Conservation (phyloP, 1,284 basidiomycete genomes). For the Ustilago cynodontis region DNA sequence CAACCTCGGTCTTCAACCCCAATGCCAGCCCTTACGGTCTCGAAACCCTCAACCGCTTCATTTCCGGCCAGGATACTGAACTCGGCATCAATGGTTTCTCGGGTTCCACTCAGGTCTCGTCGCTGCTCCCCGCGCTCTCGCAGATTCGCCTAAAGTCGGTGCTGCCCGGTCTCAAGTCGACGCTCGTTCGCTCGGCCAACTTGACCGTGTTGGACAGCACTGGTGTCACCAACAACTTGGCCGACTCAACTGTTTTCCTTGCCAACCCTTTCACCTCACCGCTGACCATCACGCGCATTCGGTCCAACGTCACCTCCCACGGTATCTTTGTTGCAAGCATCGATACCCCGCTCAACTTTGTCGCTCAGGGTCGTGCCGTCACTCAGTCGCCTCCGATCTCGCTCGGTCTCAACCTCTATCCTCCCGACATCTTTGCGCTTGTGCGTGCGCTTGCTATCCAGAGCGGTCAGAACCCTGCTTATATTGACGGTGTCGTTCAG, state of each 20-base stretch:
- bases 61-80: slow-evolving; percentile 72
- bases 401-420: slow-evolving; percentile 80
- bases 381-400: slow-evolving; percentile 77
- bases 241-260: slow-evolving; percentile 77
- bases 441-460: slow-evolving; percentile 78
- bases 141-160: slow-evolving; percentile 76
- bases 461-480: slow-evolving; percentile 76
- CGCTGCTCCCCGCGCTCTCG: slow-evolving; percentile 77
- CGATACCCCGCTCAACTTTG: slow-evolving; percentile 75
- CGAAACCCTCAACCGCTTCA: slow-evolving; percentile 79
- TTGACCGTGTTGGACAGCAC: slow-evolving; percentile 77
- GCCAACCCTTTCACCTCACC: slow-evolving; percentile 79
- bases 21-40: slow-evolving; percentile 77
- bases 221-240: slow-evolving; percentile 77
- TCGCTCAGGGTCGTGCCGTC: slow-evolving; percentile 74
- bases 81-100: slow-evolving; percentile 73
- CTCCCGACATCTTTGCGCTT: slow-evolving; percentile 79
- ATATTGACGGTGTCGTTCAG: slow-evolving; percentile 78
- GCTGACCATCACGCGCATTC: slow-evolving; percentile 76
- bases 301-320: slow-evolving; percentile 77
- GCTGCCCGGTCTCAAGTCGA: slow-evolving; percentile 77
- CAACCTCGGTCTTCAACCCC: slow-evolving; percentile 72
- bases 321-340: slow-evolving; percentile 79
- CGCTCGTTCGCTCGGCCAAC: slow-evolving; percentile 76
- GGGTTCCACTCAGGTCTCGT: slow-evolving; percentile 76